These are phyloP conservation scores for Cajanus cajan DNA, from an alignment of 306 rosid species.

Conservation along the genomic window DNA sequence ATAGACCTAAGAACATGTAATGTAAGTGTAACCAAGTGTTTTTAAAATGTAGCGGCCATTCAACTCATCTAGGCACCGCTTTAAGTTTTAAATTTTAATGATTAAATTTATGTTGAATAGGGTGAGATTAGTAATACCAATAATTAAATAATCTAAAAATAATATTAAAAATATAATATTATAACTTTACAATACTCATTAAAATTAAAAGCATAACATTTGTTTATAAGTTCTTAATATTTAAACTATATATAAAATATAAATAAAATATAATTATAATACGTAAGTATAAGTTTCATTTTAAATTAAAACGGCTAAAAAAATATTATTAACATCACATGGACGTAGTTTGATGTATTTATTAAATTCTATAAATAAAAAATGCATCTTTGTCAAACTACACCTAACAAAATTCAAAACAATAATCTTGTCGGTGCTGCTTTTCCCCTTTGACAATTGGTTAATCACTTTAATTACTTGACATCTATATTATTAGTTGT, in stretches of 20 bases:
- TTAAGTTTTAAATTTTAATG: not conserved
- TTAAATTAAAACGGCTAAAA: slow-evolving; percentile 15
- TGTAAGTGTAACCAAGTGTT: not conserved
- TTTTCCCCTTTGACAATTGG: slow-evolving; percentile 13
- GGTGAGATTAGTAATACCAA: not conserved
- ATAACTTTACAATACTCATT: no score
- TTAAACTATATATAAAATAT: no score
- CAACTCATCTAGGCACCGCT: not conserved
- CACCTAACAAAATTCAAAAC: slow-evolving; percentile 21
- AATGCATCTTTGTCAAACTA: not conserved
- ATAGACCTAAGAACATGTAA: no score
- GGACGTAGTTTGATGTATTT: slow-evolving; percentile 3
- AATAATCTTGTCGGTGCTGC: slow-evolving; percentile 34
- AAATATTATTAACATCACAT: slow-evolving; percentile 21
- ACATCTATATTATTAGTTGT: not conserved
- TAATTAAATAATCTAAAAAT: no score
- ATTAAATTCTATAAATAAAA: not conserved
- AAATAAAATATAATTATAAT: no score
- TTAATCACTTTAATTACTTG: not conserved
- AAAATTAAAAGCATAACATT: no score
- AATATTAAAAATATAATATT: no score
- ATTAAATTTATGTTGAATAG: not conserved
- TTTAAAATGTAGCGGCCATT: not conserved
- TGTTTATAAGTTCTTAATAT: not conserved
- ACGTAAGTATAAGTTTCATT: not conserved